A percentile compares a stretch with the other conserved stretches of the same genome.
These are phyloP conservation scores for Tricholoma sp. DNA, from an alignment of 768 basidiomycete species.

Conservation along the genomic window DNA sequence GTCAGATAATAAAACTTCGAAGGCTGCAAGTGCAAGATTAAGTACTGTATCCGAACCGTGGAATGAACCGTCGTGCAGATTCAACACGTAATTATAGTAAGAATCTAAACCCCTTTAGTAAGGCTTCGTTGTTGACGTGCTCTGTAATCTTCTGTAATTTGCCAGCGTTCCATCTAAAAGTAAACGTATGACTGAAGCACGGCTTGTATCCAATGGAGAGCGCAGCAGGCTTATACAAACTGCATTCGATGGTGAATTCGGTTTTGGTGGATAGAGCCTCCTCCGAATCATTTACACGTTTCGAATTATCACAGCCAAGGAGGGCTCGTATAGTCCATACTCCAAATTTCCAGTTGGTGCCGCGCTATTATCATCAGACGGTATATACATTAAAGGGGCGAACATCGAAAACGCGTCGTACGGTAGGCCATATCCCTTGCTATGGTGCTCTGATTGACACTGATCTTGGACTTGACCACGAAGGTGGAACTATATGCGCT, in stretches of 20 bases:
- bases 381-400: slow-evolving; percentile 73
- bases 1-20: no score
- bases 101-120: no score
- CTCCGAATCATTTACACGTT: not conserved
- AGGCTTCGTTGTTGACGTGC: no score
- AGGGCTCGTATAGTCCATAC: slow-evolving; percentile 69
- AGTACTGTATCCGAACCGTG: no score
- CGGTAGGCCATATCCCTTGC: slow-evolving; percentile 43
- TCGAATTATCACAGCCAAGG: slow-evolving; percentile 46
- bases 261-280: not conserved
- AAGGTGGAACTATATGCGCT: slow-evolving; percentile 90
- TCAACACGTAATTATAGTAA: no score
- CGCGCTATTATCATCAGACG: slow-evolving; percentile 66
- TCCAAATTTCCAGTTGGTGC: slow-evolving; percentile 94
- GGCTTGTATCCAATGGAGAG: slow-evolving; percentile 12
- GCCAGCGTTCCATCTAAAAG: no score
- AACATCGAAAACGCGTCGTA: slow-evolving; percentile 95
- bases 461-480: not conserved
- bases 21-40: no score
- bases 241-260: not conserved
- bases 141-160: no score
- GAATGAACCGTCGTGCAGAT: no score
- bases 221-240: not conserved
- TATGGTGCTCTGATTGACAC: not conserved
- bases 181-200: no score